Percentiles rank a stretch among this genome's conserved stretches.
Evolutionary conservation across 2,329 filamentous ascomycete genomes (phyloP).

Genomic region (Phyllosticta citriasiana): DNA sequence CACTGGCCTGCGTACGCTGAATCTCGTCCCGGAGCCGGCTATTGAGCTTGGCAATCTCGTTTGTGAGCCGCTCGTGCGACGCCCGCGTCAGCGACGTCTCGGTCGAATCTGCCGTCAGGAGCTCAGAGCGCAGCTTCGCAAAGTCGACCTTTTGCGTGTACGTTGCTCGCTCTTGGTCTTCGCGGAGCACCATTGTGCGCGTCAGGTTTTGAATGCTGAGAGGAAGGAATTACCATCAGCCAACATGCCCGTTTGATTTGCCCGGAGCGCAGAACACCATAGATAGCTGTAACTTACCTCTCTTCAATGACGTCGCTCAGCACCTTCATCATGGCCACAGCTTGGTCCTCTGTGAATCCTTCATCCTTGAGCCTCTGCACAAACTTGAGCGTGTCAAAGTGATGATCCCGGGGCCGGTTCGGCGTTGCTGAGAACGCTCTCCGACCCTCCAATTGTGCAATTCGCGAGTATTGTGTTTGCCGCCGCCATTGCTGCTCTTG

Average conservation of each 20-base stretch:
- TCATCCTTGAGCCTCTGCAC: conserved; percentile 82
- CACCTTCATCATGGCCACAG: conserved; percentile 97
- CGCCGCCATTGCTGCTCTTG: not conserved
- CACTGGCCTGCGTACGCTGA: conserved; percentile 83
- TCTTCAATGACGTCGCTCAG: conserved; percentile 95
- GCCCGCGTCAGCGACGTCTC: conserved; percentile 81
- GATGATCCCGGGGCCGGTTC: conserved; percentile 55
- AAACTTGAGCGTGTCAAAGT: conserved; percentile 97
- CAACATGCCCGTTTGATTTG: not conserved
- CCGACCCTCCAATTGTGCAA: not conserved
- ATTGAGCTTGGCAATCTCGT: conserved; percentile 90
- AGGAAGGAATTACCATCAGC: not conserved
- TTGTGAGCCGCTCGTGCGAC: conserved; percentile 84
- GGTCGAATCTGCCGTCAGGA: conserved; percentile 82
- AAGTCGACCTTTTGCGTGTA: conserved; percentile 92
- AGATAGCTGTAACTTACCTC: conserved; percentile 43
- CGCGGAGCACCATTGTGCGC: conserved; percentile 92
- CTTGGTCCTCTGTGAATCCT: conserved; percentile 90
- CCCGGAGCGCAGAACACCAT: not conserved
- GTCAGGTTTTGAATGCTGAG: conserved; percentile 87
- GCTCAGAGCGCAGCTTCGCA: conserved; percentile 88
- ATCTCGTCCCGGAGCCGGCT: conserved; percentile 87
- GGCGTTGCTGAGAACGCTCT: conserved; percentile 58
- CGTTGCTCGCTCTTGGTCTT: conserved; percentile 74
- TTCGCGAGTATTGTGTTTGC: not conserved